Percentiles rank a stretch among this genome's conserved stretches.
Evolutionary conservation across 352 stramenopile genomes (phyloP).

Genomic region (Globisporangium cystogenes): DNA sequence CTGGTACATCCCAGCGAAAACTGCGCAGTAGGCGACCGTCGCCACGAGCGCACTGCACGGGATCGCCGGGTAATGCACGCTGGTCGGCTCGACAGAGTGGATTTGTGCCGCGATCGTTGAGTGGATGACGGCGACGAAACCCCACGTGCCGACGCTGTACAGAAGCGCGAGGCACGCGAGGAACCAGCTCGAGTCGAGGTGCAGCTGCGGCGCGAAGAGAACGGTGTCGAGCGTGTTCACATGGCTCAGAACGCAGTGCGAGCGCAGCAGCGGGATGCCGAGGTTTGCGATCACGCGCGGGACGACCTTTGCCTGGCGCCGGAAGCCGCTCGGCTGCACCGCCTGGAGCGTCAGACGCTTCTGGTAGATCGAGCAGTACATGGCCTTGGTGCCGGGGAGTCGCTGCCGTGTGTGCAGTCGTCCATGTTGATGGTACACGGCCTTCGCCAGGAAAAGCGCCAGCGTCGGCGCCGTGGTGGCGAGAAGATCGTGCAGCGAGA

Average conservation of each 20-base stretch:
- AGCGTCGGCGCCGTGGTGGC: slow-evolving; percentile 22
- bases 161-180: neutral
- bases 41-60: slow-evolving; percentile 9
- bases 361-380: slow-evolving; percentile 17
- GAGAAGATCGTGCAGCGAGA: slow-evolving; percentile 21
- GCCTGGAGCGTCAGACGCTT: slow-evolving; percentile 12
- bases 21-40: slow-evolving; percentile 10
- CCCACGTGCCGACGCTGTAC: slow-evolving; percentile 10
- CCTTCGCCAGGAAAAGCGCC: slow-evolving; percentile 15
- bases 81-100: neutral
- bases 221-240: slow-evolving; percentile 14
- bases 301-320: slow-evolving; percentile 1
- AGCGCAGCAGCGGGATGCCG: slow-evolving; percentile 13
- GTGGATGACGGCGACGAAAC: slow-evolving; percentile 10
- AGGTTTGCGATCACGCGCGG: slow-evolving; percentile 1
- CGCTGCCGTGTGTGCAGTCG: neutral
- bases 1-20: slow-evolving; percentile 16
- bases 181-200: neutral
- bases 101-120: slow-evolving; percentile 13
- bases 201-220: neutral
- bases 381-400: slow-evolving; percentile 4
- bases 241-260: slow-evolving; percentile 6
- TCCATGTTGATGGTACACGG: slow-evolving; percentile 9
- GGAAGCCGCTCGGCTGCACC: neutral
- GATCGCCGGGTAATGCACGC: slow-evolving; percentile 2